Conservation (phyloP, 352 stramenopile genomes). For the Aphanomyces astaci region DNA sequence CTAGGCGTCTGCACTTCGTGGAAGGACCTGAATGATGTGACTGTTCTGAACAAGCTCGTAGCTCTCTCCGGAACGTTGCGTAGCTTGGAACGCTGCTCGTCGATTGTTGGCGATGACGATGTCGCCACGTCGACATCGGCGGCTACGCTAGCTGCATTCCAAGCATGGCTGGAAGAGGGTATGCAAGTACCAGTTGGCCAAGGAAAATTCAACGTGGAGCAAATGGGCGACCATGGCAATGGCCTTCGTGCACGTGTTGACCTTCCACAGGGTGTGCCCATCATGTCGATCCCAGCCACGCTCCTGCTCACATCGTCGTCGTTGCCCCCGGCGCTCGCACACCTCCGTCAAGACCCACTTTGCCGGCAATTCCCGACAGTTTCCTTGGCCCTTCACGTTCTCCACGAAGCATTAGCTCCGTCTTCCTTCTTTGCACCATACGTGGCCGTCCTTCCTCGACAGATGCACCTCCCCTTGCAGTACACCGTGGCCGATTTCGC, state of each 20-base stretch:
- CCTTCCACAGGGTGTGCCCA: not conserved
- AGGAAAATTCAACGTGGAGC: not conserved
- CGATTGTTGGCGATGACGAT: not conserved
- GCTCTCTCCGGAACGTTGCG: not conserved
- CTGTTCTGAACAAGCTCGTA: not conserved
- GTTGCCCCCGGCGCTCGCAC: not conserved
- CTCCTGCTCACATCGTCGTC: not conserved
- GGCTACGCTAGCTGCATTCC: not conserved
- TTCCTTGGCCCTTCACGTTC: not conserved
- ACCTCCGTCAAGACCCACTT: not conserved
- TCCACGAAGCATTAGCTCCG: not conserved
- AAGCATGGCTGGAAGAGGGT: not conserved
- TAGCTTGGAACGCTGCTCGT: not conserved
- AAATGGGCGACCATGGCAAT: not conserved
- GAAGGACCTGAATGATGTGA: not conserved
- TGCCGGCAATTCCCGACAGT: constrained; percentile 1
- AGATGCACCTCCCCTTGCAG: constrained; percentile 43
- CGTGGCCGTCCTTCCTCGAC: constrained; percentile 34
- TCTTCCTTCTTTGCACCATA: constrained; percentile 32
- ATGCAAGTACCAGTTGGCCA: not conserved
- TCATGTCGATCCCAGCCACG: not conserved
- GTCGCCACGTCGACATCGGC: not conserved
- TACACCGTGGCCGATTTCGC: constrained; percentile 41
- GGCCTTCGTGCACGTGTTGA: not conserved
- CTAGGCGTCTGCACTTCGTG: not conserved